phyloP scores from a whole-genome alignment of 1,284 basidiomycete species.

The Leccinum solheimii region DNA sequence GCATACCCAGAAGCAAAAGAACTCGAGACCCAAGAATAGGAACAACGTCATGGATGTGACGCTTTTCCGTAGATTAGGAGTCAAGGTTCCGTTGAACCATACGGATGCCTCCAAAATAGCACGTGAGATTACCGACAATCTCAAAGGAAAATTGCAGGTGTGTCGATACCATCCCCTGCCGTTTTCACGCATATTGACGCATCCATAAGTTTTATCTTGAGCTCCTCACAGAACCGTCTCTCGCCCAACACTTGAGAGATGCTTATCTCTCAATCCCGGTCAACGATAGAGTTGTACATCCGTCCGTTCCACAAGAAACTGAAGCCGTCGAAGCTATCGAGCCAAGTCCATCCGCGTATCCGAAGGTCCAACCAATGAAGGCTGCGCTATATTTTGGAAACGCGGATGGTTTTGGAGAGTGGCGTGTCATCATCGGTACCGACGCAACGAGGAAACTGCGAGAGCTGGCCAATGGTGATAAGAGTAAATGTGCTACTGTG shows the following conservation, averaged over 20 bases:
- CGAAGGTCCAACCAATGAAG: slow-evolving; percentile 50
- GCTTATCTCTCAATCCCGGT: slow-evolving; percentile 12
- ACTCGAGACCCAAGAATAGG: slow-evolving; percentile 16
- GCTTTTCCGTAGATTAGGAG: slow-evolving; percentile 30
- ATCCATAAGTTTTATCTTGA: slow-evolving; percentile 26
- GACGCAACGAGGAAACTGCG: slow-evolving; percentile 47
- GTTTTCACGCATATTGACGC: background rate
- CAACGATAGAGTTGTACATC: background rate
- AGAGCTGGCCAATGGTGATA: slow-evolving; percentile 40
- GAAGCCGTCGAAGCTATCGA: slow-evolving; percentile 1
- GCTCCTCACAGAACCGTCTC: slow-evolving; percentile 19
- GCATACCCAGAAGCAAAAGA: slow-evolving; percentile 23
- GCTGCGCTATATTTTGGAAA: slow-evolving; percentile 51
- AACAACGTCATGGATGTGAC: slow-evolving; percentile 22
- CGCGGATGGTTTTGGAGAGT: slow-evolving; percentile 53
- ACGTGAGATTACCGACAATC: slow-evolving; percentile 21
- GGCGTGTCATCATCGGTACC: slow-evolving; percentile 50
- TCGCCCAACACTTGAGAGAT: slow-evolving; percentile 16
- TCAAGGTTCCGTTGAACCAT: slow-evolving; percentile 27
- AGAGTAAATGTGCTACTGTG: slow-evolving; percentile 46
- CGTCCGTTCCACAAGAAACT: background rate
- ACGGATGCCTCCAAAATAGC: slow-evolving; percentile 25
- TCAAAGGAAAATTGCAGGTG: slow-evolving; percentile 36
- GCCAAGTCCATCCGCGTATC: slow-evolving; percentile 35
- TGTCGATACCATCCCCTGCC: background rate